Base-by-base conservation (phyloP, 2,329 filamentous ascomycete species). In the Beauveria brongniartii region DNA sequence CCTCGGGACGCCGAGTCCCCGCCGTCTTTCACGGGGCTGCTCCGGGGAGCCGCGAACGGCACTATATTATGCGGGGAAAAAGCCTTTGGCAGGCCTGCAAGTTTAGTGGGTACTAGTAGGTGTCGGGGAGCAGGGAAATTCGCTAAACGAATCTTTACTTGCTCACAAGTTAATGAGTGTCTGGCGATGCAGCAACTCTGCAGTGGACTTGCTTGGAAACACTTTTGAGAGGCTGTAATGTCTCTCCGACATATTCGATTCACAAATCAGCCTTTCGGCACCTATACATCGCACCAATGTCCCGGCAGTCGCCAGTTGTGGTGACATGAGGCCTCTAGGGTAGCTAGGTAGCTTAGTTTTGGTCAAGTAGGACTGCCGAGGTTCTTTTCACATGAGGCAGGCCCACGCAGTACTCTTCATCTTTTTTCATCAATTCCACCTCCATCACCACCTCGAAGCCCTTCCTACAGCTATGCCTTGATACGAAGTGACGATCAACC, bases 331-430 rank as follows among this genome's bases (percentile, higher is more conserved):
- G 10, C 18, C 48, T 51, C 28, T 10, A 51, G 48, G 48, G 48
- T 51, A 51, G 16, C 30, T 34, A 5, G 48, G 28, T 20, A 28
- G 24, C 28, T 34, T 16, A 14, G 20, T 46, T 58, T 58, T 18
- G 55, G 55, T 34, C 44, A 14, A n/a, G 18, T 34, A 41, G 16
- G 55, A 50, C 47, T 52, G 56, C 56, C 56, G 56, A 59, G 56
- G 56, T 52, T 20, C 47, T 30, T 28, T 44, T 44, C 56, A 59
- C 47, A 59, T 52, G 47, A 43, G 47, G 43, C 24, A 51, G 2
- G 20, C 43, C 30, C 34, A 37, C 9, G 18, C 30, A 40, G 12
- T 43, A 57, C 18, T 37, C 20, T 14, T 50, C 55, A 47, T 2
- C 28, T 12, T 20, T 40, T 47, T 28, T 6, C 41, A 57, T 48